Evolutionary conservation across 495 filamentous ascomycete genomes (phyloP), one percentile per base, ranked within the genome.

Genomic region (Tetracladium setigerum): DNA sequence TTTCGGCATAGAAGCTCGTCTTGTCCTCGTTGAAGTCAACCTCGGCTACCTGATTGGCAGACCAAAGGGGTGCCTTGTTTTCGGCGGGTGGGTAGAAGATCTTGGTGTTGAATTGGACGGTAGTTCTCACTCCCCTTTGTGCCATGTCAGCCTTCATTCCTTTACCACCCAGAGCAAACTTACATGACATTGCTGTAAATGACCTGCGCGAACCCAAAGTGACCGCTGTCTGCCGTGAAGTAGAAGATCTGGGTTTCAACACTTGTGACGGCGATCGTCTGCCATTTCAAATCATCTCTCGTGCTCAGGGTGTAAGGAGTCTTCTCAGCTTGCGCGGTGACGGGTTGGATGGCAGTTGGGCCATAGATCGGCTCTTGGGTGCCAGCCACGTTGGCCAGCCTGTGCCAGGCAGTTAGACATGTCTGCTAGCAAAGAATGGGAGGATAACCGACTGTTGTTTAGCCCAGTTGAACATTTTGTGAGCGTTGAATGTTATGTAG

Each of bases 181-280:
- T 78, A 96, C 92, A 78, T 84, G 66, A 98, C 87, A 67, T 95
- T 98, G 69, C 85, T 95, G 77, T 96, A 96, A 62, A 97, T 95
- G 64, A 96, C 75, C 73, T 97, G 94, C 42, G 76, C 79, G 65
- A 95, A 74, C 5, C 75, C 88, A 52, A 91, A 60, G 50, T 80
- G 72, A 14, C 92, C 94, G 47, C 66, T 73, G 49, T 95, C 86
- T 38, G 84, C 70, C 71, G 82, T 83, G 62, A 94, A 66, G 68
- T 98, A 97, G 70, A 96, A 98, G 49, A 77, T 88, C 69, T 96
- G 86, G n/a, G 89, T 96, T 70, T 98, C 92, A 47, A 95, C 92
- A 60, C 77, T 83, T 50, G 92, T 97, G 50, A 81, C 83, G 44
- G 88, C 84, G 71, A 86, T 73, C 4, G 75, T 79, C 47, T 67